A percentile compares a stretch with the other conserved stretches of the same genome.
Conservation (phyloP, 352 stramenopile genomes). For the Globisporangium polare region DNA sequence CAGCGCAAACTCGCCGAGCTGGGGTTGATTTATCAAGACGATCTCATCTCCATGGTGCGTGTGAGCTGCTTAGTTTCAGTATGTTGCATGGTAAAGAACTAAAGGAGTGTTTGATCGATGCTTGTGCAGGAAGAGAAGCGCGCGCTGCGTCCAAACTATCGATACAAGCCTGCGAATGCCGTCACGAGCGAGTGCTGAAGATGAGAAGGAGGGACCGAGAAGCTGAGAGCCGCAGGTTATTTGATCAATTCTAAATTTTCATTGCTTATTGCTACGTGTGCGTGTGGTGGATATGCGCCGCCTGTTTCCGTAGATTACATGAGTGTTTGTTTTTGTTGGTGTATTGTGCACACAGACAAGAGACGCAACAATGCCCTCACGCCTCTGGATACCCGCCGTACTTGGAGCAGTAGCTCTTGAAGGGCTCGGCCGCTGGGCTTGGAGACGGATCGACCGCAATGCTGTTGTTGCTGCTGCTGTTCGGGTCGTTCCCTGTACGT, state of each 20-base stretch:
- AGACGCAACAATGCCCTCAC: conserved; percentile 5
- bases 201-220: neutral
- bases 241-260: conserved; percentile 23
- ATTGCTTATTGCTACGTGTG: neutral
- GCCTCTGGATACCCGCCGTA: conserved; percentile 77
- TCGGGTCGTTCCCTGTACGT: conserved; percentile 2
- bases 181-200: conserved; percentile 12
- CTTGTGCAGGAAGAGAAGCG: conserved; percentile 68
- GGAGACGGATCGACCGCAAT: conserved; percentile 20
- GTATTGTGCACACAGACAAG: neutral
- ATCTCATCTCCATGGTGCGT: conserved; percentile 56
- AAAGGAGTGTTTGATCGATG: neutral
- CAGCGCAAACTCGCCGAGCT: conserved; percentile 22
- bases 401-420: conserved; percentile 85
- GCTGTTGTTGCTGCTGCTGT: conserved; percentile 16
- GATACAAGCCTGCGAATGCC: conserved; percentile 44
- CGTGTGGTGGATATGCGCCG: neutral
- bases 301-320: conserved; percentile 8
- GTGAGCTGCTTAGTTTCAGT: neutral
- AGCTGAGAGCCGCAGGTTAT: neutral
- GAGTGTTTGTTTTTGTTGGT: conserved; percentile 1
- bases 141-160: conserved; percentile 72
- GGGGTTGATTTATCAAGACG: conserved; percentile 54
- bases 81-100: neutral
- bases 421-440: conserved; percentile 36